Percentiles rank a stretch among this genome's conserved stretches.
Evolutionary conservation across 257 asterid genomes (phyloP).

Genomic region (Plectranthus barbatus): DNA sequence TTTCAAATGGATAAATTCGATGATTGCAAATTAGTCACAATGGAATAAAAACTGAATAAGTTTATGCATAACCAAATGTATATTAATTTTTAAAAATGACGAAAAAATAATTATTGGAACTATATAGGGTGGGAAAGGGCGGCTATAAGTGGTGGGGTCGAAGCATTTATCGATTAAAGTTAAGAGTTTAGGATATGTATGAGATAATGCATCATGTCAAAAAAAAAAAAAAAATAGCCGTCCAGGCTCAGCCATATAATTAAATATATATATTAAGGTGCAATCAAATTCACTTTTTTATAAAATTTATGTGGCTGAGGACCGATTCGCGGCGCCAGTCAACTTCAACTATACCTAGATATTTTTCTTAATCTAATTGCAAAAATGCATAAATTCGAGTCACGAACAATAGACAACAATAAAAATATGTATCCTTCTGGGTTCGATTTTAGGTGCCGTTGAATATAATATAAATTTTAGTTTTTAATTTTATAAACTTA

Average conservation of each 20-base stretch:
- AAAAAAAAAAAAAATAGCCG: constrained; percentile 3
- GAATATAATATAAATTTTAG: too few relatives aligned
- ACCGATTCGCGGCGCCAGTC: constrained; percentile 19
- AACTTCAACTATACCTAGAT: constrained; percentile 3
- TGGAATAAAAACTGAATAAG: too few relatives aligned
- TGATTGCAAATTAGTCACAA: too few relatives aligned
- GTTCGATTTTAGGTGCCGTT: too few relatives aligned
- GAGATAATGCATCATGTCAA: too few relatives aligned
- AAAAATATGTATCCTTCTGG: background rate
- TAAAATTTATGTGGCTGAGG: constrained; percentile 33
- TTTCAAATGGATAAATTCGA: too few relatives aligned
- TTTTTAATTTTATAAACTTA: too few relatives aligned
- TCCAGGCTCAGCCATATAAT: background rate
- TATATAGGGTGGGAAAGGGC: background rate
- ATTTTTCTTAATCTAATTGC: background rate
- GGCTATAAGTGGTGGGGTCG: background rate
- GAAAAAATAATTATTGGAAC: too few relatives aligned
- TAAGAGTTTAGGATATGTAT: too few relatives aligned
- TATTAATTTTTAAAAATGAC: too few relatives aligned
- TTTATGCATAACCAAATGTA: too few relatives aligned
- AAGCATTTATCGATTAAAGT: too few relatives aligned
- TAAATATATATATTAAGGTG: background rate
- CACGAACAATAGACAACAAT: background rate
- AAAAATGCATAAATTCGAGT: background rate
- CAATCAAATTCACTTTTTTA: background rate